Base-by-base conservation (phyloP, 495 filamentous ascomycete genomes). In the Aeminium ludgeri region DNA sequence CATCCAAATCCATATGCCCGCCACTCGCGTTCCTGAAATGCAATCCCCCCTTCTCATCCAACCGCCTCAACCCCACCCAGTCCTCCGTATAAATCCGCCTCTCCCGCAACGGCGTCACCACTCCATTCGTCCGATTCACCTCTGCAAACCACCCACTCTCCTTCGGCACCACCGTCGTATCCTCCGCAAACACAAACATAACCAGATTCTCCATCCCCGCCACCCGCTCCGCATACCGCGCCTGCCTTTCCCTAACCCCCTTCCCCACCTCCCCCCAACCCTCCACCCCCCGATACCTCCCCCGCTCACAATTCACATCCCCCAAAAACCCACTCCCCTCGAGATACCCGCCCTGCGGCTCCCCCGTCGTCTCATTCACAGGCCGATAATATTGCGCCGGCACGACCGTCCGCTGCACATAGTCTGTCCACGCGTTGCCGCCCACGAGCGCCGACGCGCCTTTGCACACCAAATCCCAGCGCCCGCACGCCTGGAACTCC, bases 211-310 rank as follows among this genome's bases (percentile, higher is more conserved):
- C 76, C 49, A 99, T 54, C 35, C 54, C 60, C 20, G 59, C 66
- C 40, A 99, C 55, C 56, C 85, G 79, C 51, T 69, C 58, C 57
- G 69, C 76, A 58, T 96, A 96, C 6, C 61, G 69, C 32, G 55
- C 49, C 48, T 86, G 94, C 68, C 87, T 93, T 38, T 54, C 19
- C 29, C 40, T 56, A 1, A 89, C 68, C 70, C 96, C 89, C 55
- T 95, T 96, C 61, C 96, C 96, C 59, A 96, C 77, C 58, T 96
- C 87, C n/a, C 87, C 89, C n/a, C 96, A 66, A 58, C 86, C 93
- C 53, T 86, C 91, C 55, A 82, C 89, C 56, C 77, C 46, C 52
- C n/a, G n/a, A n/a, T n/a, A 25, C 39, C 54, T 18, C 29, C 40
- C 56, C 2, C 91, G 68, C 70, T 96, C 89, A 55, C 94, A 95